A percentile compares a stretch with the other conserved stretches of the same genome.
Evolutionary conservation across 768 basidiomycete species (phyloP).

Genomic region (Auricularia auricula-judae): DNA sequence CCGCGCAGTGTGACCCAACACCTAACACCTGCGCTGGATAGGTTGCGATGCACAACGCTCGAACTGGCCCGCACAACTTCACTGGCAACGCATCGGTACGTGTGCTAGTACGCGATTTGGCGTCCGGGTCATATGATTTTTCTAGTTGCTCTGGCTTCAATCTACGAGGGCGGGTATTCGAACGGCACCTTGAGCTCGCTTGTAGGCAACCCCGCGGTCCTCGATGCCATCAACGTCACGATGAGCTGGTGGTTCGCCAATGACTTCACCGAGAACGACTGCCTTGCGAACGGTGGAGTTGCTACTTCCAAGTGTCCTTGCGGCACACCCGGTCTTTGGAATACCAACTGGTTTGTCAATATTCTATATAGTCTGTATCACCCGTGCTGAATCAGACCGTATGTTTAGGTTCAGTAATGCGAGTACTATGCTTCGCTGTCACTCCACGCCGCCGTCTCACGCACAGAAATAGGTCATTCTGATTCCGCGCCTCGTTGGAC

Average conservation of each 20-base stretch:
- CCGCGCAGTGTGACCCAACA: too few species aligned
- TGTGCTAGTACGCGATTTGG: neutral
- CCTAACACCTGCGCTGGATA: constrained; percentile 8
- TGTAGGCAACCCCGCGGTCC: constrained; percentile 29
- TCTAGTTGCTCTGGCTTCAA: constrained; percentile 41
- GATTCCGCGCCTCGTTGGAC: constrained; percentile 46
- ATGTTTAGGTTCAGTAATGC: neutral
- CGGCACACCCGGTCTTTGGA: constrained; percentile 41
- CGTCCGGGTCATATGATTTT: neutral
- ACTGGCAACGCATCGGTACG: constrained; percentile 10
- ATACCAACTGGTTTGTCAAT: constrained; percentile 56
- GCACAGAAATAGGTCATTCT: constrained; percentile 36
- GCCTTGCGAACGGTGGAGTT: constrained; percentile 42
- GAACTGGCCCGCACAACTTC: constrained; percentile 50
- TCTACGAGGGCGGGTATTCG: constrained; percentile 39
- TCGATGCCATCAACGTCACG: constrained; percentile 32
- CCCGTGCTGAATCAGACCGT: neutral
- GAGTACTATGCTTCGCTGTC: neutral
- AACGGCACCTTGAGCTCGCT: constrained; percentile 23
- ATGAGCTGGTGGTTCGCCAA: constrained; percentile 56
- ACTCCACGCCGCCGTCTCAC: neutral
- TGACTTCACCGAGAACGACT: constrained; percentile 43
- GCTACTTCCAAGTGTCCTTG: constrained; percentile 40
- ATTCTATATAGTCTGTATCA: constrained; percentile 18
- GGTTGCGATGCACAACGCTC: constrained; percentile 53